Conservation (phyloP, 306 rosid genomes). For the Cicer cuneatum region DNA sequence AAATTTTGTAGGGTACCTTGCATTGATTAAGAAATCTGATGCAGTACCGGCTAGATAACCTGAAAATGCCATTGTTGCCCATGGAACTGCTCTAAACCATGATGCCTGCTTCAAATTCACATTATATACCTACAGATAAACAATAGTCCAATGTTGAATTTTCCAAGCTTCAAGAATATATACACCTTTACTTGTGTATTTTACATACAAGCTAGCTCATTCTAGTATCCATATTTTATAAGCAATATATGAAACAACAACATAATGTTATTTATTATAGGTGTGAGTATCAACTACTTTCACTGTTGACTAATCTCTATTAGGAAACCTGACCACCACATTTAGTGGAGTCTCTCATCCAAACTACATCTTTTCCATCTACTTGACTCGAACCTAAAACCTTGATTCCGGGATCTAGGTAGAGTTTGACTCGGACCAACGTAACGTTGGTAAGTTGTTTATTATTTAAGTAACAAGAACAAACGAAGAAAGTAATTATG, state of each 20-base stretch:
- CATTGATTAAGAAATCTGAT: constrained; percentile 70
- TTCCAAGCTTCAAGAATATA: constrained; percentile 10
- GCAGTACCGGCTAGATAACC: constrained; percentile 75
- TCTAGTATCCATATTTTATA: neutral
- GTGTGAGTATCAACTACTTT: too few species aligned
- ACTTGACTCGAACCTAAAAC: neutral
- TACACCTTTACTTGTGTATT: neutral
- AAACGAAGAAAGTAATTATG: constrained; percentile 53
- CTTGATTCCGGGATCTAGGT: neutral
- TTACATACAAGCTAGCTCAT: neutral
- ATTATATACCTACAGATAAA: constrained; percentile 64
- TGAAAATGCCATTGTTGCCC: constrained; percentile 93
- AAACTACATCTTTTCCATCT: neutral
- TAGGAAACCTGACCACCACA: neutral
- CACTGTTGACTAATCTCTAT: neutral
- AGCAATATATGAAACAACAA: neutral
- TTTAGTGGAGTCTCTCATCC: neutral
- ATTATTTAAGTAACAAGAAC: constrained; percentile 1
- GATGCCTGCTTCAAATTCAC: constrained; percentile 92
- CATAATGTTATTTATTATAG: neutral
- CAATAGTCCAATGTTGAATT: neutral
- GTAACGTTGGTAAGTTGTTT: neutral
- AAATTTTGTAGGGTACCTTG: constrained; percentile 66
- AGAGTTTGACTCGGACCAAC: neutral
- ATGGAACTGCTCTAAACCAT: constrained; percentile 98